Evolutionary conservation across 495 filamentous ascomycete genomes (phyloP).

Genomic region (Xylona heveae): DNA sequence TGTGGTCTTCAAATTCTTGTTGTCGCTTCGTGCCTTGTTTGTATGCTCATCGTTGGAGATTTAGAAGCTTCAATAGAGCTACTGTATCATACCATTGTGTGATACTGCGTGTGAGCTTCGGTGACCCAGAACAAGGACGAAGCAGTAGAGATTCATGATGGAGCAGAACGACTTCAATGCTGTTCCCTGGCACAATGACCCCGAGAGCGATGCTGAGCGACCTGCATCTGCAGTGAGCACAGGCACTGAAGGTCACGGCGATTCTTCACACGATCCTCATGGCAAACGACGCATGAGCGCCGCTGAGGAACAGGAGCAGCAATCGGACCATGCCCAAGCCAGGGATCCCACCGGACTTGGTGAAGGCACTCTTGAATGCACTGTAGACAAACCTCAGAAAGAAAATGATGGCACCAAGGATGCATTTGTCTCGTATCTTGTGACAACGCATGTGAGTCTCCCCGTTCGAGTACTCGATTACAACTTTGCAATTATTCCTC

Average conservation of each 20-base stretch:
- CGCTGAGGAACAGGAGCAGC: conserved; percentile 20
- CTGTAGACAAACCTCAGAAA: conserved; percentile 61
- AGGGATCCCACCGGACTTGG: conserved; percentile 46
- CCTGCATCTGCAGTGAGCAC: conserved; percentile 23
- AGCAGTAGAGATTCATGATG: too few relatives aligned
- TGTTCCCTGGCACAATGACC: conserved; percentile 33
- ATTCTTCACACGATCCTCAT: conserved; percentile 26
- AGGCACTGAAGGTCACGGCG: conserved; percentile 18
- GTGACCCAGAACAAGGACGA: too few relatives aligned
- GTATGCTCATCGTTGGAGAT: too few relatives aligned
- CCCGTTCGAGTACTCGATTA: neutral
- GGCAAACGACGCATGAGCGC: conserved; percentile 31
- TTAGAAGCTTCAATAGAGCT: too few relatives aligned
- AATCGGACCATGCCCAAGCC: conserved; percentile 34
- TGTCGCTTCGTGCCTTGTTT: too few relatives aligned
- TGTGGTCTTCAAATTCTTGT: too few relatives aligned
- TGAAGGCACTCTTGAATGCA: conserved; percentile 65
- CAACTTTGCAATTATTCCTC: neutral
- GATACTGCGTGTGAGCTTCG: too few relatives aligned
- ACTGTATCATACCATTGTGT: too few relatives aligned
- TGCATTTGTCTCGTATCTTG: conserved; percentile 84
- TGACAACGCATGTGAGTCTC: conserved; percentile 62
- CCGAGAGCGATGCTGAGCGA: conserved; percentile 26
- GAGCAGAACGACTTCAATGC: conserved; percentile 35
- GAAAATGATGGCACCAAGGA: conserved; percentile 97